Evolutionary conservation across 441 rosid species (phyloP).

Genomic region (Brassica balearica): DNA sequence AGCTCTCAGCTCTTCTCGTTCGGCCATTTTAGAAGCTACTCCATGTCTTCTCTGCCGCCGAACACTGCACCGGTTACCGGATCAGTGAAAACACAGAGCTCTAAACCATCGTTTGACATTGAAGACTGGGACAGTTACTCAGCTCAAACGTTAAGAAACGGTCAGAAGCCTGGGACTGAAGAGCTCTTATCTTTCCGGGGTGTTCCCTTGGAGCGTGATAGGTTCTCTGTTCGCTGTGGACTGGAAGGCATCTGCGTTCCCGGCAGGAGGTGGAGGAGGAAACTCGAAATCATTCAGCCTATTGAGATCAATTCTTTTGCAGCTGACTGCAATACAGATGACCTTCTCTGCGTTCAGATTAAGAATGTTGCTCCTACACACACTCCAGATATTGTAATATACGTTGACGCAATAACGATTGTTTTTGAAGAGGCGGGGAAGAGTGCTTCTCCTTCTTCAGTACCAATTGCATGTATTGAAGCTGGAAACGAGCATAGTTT

Average conservation of each 20-base stretch:
- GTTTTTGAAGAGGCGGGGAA: conserved; percentile 81
- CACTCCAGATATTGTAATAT: conserved; percentile 74
- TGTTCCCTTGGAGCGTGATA: conserved; percentile 79
- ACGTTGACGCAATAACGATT: conserved; percentile 86
- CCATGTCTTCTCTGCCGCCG: conserved; percentile 96
- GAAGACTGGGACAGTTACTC: conserved; percentile 83
- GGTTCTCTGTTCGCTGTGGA: conserved; percentile 96
- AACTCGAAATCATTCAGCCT: conserved; percentile 92
- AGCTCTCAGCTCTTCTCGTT: conserved; percentile 92
- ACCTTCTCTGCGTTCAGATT: conserved; percentile 95
- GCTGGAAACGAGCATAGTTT: conserved; percentile 81
- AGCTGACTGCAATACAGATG: conserved; percentile 90
- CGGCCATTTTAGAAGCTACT: conserved; percentile 91
- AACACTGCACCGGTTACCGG: conserved; percentile 61
- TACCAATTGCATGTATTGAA: conserved; percentile 93
- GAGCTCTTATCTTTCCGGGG: conserved; percentile 81
- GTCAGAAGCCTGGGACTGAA: conserved; percentile 40
- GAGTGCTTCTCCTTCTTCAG: conserved; percentile 67
- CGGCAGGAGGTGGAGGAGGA: conserved; percentile 96
- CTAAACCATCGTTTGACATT: conserved; percentile 80
- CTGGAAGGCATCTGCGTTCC: conserved; percentile 92
- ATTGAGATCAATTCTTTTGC: conserved; percentile 83
- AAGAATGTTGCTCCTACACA: conserved; percentile 86
- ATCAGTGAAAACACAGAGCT: conserved; percentile 66
- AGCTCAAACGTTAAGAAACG: conserved; percentile 54